Evolutionary conservation across 2,329 filamentous ascomycete species (phyloP).

Genomic region (Ophiostoma populinum): DNA sequence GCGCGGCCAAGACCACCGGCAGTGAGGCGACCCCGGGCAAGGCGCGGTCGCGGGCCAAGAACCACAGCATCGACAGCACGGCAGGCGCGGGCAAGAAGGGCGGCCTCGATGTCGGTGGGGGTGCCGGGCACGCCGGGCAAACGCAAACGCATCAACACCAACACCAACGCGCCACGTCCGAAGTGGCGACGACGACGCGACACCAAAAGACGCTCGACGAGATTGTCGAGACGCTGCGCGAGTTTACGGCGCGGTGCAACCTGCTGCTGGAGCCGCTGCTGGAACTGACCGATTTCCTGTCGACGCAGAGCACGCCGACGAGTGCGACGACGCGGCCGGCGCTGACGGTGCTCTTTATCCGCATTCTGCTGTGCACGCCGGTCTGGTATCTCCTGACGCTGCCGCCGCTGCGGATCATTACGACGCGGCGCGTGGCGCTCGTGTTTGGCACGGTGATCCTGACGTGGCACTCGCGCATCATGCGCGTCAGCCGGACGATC

Average conservation of each 20-base stretch:
- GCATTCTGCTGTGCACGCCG: constrained; percentile 74
- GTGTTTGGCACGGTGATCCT: constrained; percentile 70
- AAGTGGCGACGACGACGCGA: constrained; percentile 42
- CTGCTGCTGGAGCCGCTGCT: constrained; percentile 79
- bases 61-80: constrained; percentile 15
- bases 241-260: constrained; percentile 83
- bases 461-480: constrained; percentile 82
- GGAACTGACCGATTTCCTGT: constrained; percentile 81
- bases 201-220: constrained; percentile 93
- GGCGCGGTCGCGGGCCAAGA: constrained; percentile 11
- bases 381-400: constrained; percentile 67
- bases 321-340: constrained; percentile 83
- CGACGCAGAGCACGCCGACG: constrained; percentile 76
- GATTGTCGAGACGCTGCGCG: constrained; percentile 83
- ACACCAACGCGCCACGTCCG: constrained; percentile 27
- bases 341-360: constrained; percentile 73
- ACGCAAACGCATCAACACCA: constrained; percentile 9
- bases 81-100: constrained; percentile 9
- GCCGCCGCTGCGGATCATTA: constrained; percentile 70
- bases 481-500: constrained; percentile 68
- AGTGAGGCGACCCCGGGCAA: constrained; percentile 10
- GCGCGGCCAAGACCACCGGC: constrained; percentile 14
- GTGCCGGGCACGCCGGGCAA: no score
- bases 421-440: constrained; percentile 69
- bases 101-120: constrained; percentile 8